Evolutionary conservation across 2,329 filamentous ascomycete genomes (phyloP).

Genomic region (Xylariaceae sp.): DNA sequence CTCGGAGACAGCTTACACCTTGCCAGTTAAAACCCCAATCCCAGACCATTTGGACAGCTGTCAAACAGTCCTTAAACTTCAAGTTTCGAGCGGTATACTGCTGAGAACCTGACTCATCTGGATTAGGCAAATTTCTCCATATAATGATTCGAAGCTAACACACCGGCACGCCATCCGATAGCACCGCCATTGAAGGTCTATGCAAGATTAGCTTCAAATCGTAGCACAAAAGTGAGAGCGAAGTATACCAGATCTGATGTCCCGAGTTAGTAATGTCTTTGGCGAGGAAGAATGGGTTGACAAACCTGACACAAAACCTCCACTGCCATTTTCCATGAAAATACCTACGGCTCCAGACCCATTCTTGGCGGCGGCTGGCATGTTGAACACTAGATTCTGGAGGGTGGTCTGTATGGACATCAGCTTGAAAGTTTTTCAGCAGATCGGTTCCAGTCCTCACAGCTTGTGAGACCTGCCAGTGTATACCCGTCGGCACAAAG

Average conservation of each 20-base stretch:
- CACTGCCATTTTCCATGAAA: constrained; percentile 66
- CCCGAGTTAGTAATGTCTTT: no score
- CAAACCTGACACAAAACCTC: constrained; percentile 66
- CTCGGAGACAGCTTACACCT: no score
- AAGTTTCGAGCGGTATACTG: constrained; percentile 68
- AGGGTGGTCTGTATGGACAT: no score
- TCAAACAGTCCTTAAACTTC: constrained; percentile 57
- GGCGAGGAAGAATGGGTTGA: no score
- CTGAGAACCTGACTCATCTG: no score
- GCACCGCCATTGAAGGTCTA: constrained; percentile 66
- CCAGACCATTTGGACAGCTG: constrained; percentile 64
- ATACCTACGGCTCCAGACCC: constrained; percentile 61
- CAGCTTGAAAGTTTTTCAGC: no score
- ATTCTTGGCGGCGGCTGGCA: constrained; percentile 48
- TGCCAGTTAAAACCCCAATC: constrained; percentile 58
- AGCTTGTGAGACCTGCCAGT: constrained; percentile 69
- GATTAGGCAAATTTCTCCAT: no score
- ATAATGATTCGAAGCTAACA: no score
- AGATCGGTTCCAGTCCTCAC: no score
- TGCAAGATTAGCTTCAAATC: no score
- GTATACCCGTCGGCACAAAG: constrained; percentile 56
- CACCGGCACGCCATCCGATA: constrained; percentile 53
- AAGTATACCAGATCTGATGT: no score
- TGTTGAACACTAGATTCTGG: constrained; percentile 67
- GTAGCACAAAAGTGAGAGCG: no score